Base-by-base conservation (phyloP, 2,329 filamentous ascomycete genomes). In the Ceratocystis smalleyi region DNA sequence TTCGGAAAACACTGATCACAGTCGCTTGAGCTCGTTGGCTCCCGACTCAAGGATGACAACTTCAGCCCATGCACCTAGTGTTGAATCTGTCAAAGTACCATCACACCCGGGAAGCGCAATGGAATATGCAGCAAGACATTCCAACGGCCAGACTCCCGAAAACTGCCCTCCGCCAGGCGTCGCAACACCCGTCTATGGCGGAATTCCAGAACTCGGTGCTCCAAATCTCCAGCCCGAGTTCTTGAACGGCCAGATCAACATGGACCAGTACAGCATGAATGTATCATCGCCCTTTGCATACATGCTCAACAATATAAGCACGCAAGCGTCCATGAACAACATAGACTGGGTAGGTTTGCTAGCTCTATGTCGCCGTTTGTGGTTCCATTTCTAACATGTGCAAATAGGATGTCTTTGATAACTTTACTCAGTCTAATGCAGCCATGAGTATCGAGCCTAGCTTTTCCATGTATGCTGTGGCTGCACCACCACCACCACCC, bases 321-420 rank as follows among this genome's bases (percentile, higher is more conserved):
- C 68, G 43, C 73, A 70, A 67, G 75, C 30, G 15, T 22, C 43
- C 17, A 64, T 65, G 45, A 70, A 72, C 40, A 77, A 75, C 59
- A 77, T 80, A 67, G 77, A 80, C 70, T 80, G 78, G 78, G 78
- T 79, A 74, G 68, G 77, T 68, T 30, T 27, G n/a, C 12, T 43
- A 4, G 4, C 47, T 10, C 47, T 10, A 19, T 3, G 45, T 22
- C 3, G 30, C 22, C 5, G 6, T 6, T 19, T 51, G 30, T 35
- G 22, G 24, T 10, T n/a, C 40, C 62, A 17, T 45, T 43, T 49
- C 32, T 10, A 45, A 54, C 59, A 24, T 4, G 66, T 10, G 17
- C 64, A 4, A 59, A 43, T 62, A 83, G 81, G 77, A 78, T 54
- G 77, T 79, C 12, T 79, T 84, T 59, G 81, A 84, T 66, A 82